Conservation (phyloP, 352 stramenopile genomes). For the Phytophthora sojae region DNA sequence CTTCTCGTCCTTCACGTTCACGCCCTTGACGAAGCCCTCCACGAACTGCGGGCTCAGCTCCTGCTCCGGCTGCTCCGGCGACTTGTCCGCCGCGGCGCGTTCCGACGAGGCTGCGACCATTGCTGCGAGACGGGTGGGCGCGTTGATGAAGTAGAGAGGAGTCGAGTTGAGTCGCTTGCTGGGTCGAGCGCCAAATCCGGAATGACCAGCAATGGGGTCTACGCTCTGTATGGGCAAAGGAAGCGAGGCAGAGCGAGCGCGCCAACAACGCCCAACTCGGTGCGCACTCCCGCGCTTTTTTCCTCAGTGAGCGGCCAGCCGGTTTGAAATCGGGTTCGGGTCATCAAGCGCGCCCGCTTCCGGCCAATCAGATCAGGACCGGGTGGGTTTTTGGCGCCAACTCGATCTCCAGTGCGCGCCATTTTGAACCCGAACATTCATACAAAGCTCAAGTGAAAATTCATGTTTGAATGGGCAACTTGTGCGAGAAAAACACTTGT, state of each 20-base stretch:
- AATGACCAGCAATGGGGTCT: conserved; percentile 13
- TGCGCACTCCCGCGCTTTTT: conserved; percentile 39
- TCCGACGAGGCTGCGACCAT: conserved; percentile 52
- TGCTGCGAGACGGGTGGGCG: neutral
- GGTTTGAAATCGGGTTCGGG: conserved; percentile 17
- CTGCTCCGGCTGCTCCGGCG: conserved; percentile 42
- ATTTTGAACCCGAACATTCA: conserved; percentile 21
- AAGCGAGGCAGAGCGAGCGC: neutral
- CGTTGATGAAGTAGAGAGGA: conserved; percentile 6
- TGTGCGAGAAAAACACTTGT: neutral
- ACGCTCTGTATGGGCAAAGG: no score
- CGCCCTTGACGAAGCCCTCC: conserved; percentile 27
- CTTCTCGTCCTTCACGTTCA: conserved; percentile 34
- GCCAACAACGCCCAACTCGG: conserved; percentile 11
- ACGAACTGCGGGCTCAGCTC: conserved; percentile 35
- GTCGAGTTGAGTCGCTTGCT: conserved; percentile 23
- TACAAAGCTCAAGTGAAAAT: neutral
- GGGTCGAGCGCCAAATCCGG: conserved; percentile 37
- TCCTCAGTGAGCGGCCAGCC: conserved; percentile 14
- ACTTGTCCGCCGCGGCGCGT: conserved; percentile 19
- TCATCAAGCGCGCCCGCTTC: conserved; percentile 11
- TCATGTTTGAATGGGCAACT: conserved; percentile 1
- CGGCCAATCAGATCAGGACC: conserved; percentile 11
- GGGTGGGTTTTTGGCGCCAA: conserved; percentile 30
- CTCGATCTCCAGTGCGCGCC: conserved; percentile 4